phyloP scores from a whole-genome alignment of 306 rosid species.

The Lotus japonicus region DNA sequence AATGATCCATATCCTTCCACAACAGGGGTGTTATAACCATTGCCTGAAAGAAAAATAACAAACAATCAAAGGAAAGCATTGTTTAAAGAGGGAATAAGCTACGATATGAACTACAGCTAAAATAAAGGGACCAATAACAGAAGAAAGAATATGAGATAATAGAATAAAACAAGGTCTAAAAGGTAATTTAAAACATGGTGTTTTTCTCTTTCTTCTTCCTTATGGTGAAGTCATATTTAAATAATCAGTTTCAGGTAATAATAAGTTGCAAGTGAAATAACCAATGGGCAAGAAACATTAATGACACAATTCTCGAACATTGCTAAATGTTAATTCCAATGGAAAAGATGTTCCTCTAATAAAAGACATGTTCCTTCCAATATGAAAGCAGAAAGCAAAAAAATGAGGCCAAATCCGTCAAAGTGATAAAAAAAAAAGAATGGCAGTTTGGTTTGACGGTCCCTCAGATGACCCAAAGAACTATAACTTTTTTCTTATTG shows the following conservation, averaged over 20 bases:
- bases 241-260: too few species aligned
- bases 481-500: not conserved
- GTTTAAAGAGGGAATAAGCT: not conserved
- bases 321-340: too few species aligned
- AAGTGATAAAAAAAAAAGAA: constrained; percentile 2
- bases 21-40: constrained; percentile 14
- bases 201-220: too few species aligned
- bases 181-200: too few species aligned
- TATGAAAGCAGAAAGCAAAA: not conserved
- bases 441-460: not conserved
- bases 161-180: too few species aligned
- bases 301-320: too few species aligned
- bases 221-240: too few species aligned
- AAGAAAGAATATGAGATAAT: too few species aligned
- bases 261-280: too few species aligned
- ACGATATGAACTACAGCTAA: constrained; percentile 1
- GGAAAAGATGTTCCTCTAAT: too few species aligned
- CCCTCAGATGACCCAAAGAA: not conserved
- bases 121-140: not conserved
- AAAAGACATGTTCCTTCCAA: not conserved
- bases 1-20: constrained; percentile 48
- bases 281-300: too few species aligned
- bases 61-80: not conserved
- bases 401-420: not conserved
- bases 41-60: constrained; percentile 26